These are phyloP conservation scores for Sarocladiaceae sp. DNA, from an alignment of 2,329 filamentous ascomycete species.

Conservation along the genomic window DNA sequence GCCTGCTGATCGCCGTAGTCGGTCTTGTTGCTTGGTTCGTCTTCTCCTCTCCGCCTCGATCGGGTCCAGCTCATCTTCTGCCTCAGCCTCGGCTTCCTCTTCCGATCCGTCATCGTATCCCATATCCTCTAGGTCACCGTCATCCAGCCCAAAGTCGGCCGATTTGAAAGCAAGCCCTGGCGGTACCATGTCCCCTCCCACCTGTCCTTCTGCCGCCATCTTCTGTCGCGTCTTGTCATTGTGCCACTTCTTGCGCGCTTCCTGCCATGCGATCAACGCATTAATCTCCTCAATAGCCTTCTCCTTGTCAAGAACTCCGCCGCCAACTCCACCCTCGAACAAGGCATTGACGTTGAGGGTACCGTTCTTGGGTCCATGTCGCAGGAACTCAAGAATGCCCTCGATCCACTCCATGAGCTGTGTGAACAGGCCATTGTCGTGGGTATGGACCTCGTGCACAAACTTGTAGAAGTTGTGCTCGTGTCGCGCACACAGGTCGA, in stretches of 20 bases:
- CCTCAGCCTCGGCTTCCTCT: slow-evolving; percentile 61
- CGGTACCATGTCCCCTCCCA: slow-evolving; percentile 40
- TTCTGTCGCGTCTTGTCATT: slow-evolving; percentile 96
- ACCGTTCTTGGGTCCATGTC: slow-evolving; percentile 77
- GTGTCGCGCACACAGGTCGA: slow-evolving; percentile 90
- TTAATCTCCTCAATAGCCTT: slow-evolving; percentile 77
- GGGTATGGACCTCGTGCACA: slow-evolving; percentile 92
- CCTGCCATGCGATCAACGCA: slow-evolving; percentile 84
- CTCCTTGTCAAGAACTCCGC: slow-evolving; percentile 61
- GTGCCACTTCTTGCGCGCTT: slow-evolving; percentile 95
- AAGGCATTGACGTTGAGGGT: slow-evolving; percentile 92
- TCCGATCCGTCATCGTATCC: slow-evolving; percentile 65
- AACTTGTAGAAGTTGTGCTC: slow-evolving; percentile 99
- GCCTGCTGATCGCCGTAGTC: slow-evolving; percentile 71
- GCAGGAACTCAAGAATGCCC: slow-evolving; percentile 86
- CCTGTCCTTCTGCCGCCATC: slow-evolving; percentile 77
- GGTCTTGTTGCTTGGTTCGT: slow-evolving; percentile 70
- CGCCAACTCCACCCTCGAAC: slow-evolving; percentile 71
- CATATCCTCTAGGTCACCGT: slow-evolving; percentile 81
- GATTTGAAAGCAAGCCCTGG: slow-evolving; percentile 62
- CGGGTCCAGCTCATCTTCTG: slow-evolving; percentile 75
- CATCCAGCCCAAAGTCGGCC: slow-evolving; percentile 83
- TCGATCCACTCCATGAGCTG: slow-evolving; percentile 97
- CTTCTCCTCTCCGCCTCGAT: slow-evolving; percentile 80
- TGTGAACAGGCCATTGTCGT: slow-evolving; percentile 94